phyloP scores from a whole-genome alignment of 805 yeast species.

The Myxozyma sirexii region DNA sequence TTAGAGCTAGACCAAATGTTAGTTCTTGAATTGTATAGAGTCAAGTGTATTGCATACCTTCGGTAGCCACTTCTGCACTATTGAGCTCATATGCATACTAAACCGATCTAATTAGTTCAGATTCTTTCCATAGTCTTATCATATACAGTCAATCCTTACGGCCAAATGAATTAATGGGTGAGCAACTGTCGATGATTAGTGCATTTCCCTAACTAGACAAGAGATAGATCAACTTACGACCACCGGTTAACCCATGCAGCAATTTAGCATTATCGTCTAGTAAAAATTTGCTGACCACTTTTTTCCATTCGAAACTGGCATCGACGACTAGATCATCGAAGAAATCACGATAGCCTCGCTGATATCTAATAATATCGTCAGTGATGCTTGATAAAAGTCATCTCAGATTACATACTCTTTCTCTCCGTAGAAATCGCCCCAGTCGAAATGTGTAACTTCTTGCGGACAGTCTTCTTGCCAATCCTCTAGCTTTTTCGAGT shows the following conservation, averaged over 20 bases:
- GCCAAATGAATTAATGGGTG: slow-evolving; percentile 45
- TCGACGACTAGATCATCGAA: slow-evolving; percentile 45
- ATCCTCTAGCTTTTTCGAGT: slow-evolving; percentile 32
- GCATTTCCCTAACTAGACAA: background rate
- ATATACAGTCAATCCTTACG: slow-evolving; percentile 7
- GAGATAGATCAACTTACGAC: slow-evolving; percentile 15
- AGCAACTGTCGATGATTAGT: slow-evolving; percentile 26
- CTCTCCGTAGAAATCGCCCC: slow-evolving; percentile 42
- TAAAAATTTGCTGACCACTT: slow-evolving; percentile 37
- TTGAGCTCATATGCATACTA: slow-evolving; percentile 43
- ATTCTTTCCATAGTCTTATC: background rate
- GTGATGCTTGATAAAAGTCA: background rate
- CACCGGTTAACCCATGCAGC: slow-evolving; percentile 30
- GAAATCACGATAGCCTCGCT: slow-evolving; percentile 45
- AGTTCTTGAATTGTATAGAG: background rate
- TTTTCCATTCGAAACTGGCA: slow-evolving; percentile 42
- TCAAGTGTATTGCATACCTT: slow-evolving; percentile 31
- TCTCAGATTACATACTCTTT: slow-evolving; percentile 19
- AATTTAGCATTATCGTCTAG: slow-evolving; percentile 29
- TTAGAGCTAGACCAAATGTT: slow-evolving; percentile 13
- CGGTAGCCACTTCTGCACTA: slow-evolving; percentile 42
- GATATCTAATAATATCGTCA: slow-evolving; percentile 32
- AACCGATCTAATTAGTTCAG: background rate
- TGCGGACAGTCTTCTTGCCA: slow-evolving; percentile 48
- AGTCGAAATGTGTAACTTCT: slow-evolving; percentile 44